Base-by-base conservation (phyloP, 202 grass and related monocot species). In the Elaeis oleifera region DNA sequence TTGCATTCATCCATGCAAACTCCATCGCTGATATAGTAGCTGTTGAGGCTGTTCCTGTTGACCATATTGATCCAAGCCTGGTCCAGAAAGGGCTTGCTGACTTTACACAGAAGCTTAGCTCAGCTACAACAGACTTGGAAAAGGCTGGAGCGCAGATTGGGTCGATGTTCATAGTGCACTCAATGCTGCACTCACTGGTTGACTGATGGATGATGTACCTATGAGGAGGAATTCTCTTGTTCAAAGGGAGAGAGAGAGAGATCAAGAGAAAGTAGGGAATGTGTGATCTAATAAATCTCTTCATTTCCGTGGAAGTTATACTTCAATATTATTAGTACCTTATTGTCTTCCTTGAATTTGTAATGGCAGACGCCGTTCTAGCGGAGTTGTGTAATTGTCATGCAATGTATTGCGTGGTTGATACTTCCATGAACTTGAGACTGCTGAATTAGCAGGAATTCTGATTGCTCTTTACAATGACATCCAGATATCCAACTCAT, bases 111-210 rank as follows among this genome's bases (percentile, higher is more conserved):
- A 95, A 89, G 64, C 85, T 95, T 72, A 80, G 67, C 51, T 73
- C 82, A 58, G 90, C 90, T 4, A 78, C 81, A n/a, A 89, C 82
- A 9, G 85, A 89, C 50, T 24, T 86, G 77, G 85, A 95, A 72
- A 95, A 95, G 90, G 82, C 85, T 6, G 90, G 89, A 67, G 85
- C 82, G 24, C 90, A 89, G 79, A 89, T 95, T 17, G 90, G 85
- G 82, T 95, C 16, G 90, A 95, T 67, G 79, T 95, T 67, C 90
- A 95, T 82, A 86, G 90, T 63, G 90, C 90, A 1, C 90, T 95
- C 56, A 95, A 86, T 79, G 82, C 85, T 52, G 90, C 85, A 60
- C 80, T 95, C 18, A 9, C 5, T 0, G 18, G 6, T 56, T 20
- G 19, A 23, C 1, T 22, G 19, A 23, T 5, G 5, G 8, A 56